Evolutionary conservation across 352 stramenopile genomes (phyloP), one percentile per base, ranked within the genome.

Genomic region (Aphanomyces euteiches): DNA sequence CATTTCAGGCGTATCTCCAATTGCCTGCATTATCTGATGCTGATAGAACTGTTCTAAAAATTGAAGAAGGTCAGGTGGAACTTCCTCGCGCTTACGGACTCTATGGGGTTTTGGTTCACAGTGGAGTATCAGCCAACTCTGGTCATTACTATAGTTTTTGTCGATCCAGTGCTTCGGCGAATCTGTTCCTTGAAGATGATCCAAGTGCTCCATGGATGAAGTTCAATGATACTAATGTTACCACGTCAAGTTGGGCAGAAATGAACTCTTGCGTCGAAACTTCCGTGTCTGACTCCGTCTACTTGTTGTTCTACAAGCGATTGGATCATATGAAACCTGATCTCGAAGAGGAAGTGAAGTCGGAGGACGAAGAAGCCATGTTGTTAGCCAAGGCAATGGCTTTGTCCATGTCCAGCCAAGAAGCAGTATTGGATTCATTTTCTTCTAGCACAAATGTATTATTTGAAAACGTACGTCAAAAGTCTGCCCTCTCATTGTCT

Each of bases 81-180:
- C 47, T 73, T 8, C 77, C 75, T 5, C 87, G 89, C 3, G 66
- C 87, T 45, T 97, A 97, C 65, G 90, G 90, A 17, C 76, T 97
- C 7, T 97, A 96, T 39, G 90, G 85, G 40, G 89, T 96, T 37
- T 76, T 97, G 3, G 87, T 97, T 5, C 90, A 97, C 75, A 95
- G 85, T 63, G 90, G 90, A 7, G 70, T 95, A 43, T 93, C 85
- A 0, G 88, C 89, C 21, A 96, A 96, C 73, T 96, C 88, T 8
- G 90, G 90, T 0, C 90, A 97, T 67, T 97, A 97, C 69, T 97
- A 95, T 72, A 92, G 85, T 34, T 97, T 91, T 58, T 95, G 89
- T 72, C 85, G 90, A 0, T 81, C 93, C 58, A 93, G 81, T 63
- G 79, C 90, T 37, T 85, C 90, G 38, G 72, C 79, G 15, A 77